Evolutionary conservation across 768 basidiomycete genomes (phyloP), one percentile per base, ranked within the genome.

Genomic region (Austroboletus eburneus): DNA sequence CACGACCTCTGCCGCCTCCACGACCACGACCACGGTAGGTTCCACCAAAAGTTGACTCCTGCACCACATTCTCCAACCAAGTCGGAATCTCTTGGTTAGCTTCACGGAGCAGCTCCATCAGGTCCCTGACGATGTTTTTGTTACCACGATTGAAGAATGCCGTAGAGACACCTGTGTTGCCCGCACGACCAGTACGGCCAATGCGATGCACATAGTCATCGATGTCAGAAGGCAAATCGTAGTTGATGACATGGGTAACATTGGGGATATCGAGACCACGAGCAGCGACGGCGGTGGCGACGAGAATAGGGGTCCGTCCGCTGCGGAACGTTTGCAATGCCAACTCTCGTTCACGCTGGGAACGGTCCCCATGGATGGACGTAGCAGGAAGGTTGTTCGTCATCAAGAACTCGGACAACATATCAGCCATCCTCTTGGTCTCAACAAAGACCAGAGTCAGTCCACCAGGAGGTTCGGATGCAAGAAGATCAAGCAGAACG

Each of bases 161-260:
- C 13, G 96, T 99, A 21, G 88, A 85, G 54, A 85, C 78, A 75
- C 96, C 96, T 10, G 87, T 91, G 75, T 99, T 99, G 41, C 96
- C 96, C 9, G 96, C 96, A 80, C 96, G 94, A 37, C 96, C 96
- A 13, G 93, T 95, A 75, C 93, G 88, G 75, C 92, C 92, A 59
- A 94, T 95, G 61, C 92, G 93, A 66, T 98, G 94, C 38, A 98
- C 94, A 69, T 98, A 99, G 69, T 99, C 96, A 62, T 98, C 96
- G 54, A 99, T 94, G 71, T 98, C 96, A 50, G 87, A 87, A 12
- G 96, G 96, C 5, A 99, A 76, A 66, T 98, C 96, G 69, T 97
- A 98, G 69, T 97, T 95, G 74, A 98, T 78, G 62, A 99, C 96
- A 66, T 98, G 96, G 14, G 90, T 96, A 62, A 99, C 96, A 68